Conservation (phyloP, 345 rosid species). For the Anastatica hierochuntica region DNA sequence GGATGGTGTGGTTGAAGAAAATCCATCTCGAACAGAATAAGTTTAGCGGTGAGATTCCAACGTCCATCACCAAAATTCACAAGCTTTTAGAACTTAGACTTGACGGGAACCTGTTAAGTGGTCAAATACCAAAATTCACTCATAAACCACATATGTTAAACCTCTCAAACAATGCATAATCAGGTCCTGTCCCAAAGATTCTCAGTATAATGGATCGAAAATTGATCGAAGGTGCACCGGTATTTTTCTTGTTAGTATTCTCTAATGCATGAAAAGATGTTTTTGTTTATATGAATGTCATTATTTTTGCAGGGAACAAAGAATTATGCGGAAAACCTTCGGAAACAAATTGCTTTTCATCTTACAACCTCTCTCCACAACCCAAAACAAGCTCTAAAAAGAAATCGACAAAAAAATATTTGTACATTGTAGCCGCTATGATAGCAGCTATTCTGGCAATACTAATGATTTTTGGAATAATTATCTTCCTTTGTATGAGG, state of each 20-base stretch:
- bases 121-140: conserved; percentile 45
- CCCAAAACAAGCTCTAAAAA: not conserved
- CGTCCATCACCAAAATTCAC: conserved; percentile 35
- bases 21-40: conserved; percentile 40
- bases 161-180: conserved; percentile 47
- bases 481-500: not conserved
- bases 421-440: conserved; percentile 17
- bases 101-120: conserved; percentile 52
- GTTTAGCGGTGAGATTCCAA: conserved; percentile 58
- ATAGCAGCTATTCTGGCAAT: conserved; percentile 15
- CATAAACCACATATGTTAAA: conserved; percentile 27
- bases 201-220: conserved; percentile 27
- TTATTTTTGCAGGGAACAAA: conserved; percentile 47
- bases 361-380: not conserved
- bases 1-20: conserved; percentile 55
- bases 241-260: not conserved
- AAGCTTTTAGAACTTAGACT: conserved; percentile 51
- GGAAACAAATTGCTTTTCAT: conserved; percentile 10
- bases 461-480: not conserved
- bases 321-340: conserved; percentile 64
- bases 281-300: not conserved
- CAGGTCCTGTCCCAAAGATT: conserved; percentile 47
- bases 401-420: conserved; percentile 1
- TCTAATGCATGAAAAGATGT: not conserved
- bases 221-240: conserved; percentile 40